Base-by-base conservation (phyloP, 2,329 filamentous ascomycete species). In the Alternaria atra region DNA sequence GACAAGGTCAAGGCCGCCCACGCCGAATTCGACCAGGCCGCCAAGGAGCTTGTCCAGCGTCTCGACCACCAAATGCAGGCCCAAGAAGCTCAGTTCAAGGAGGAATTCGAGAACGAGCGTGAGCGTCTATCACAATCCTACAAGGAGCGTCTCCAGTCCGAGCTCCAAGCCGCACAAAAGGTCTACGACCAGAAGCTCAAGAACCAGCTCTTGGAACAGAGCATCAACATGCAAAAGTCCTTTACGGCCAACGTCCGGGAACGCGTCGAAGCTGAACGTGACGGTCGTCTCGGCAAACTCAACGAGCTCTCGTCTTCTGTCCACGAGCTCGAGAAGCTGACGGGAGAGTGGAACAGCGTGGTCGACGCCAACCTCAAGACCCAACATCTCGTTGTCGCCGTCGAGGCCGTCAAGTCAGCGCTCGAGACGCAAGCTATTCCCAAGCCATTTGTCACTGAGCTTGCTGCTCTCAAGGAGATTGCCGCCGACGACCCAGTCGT, bases 361-460 rank as follows among this genome's bases (percentile, higher is more conserved):
- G 89, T 99, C 23, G 93, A 98, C 77, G 85, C 87, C 61, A 98
- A 95, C 81, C 87, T 98, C 65, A 91, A 92, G 80, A 97, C 95
- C 0, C 95, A 99, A 80, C 94, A 98, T 81, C 89, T 99, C 29
- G 93, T 97, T 76, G 93, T 99, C 35, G 95, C 95, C 20, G 91
- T 98, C 30, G 95, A 99, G 77, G 93, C 94, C 39, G 93, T 98
- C 52, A 91, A 92, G 68, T 89, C 92, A 59, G 92, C 90, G 52
- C 87, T 98, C 23, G 90, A 93, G 75, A 90, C 90, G 66, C 86
- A 90, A 12, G 83, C 89, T 43, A 86, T 89, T 70, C 91, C 94
- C 20, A 87, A 88, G 42, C 95, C 95, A 4, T 99, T 99, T 78
- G 87, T 97, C 73, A 89, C 90, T 64, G 95, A 99, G 83, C 89